Conservation (phyloP, 73 alveolate genomes). For the Tetrahymena borealis region DNA sequence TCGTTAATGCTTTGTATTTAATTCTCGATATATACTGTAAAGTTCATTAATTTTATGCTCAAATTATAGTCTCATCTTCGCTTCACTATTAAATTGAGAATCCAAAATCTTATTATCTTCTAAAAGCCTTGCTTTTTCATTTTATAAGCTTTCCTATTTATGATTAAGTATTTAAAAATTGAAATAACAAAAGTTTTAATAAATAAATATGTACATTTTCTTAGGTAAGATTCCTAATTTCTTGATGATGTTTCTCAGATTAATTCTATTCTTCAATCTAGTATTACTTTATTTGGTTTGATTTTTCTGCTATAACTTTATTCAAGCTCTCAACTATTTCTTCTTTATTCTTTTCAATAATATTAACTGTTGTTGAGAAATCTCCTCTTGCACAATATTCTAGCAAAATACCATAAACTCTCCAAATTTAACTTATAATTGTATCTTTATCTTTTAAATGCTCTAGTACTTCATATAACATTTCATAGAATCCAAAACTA, state of each 20-base stretch:
- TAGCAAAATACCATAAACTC: constrained; percentile 52
- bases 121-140: background rate
- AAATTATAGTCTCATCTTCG: background rate
- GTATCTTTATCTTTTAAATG: constrained; percentile 41
- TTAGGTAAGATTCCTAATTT: background rate
- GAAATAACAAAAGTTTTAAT: background rate
- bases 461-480: constrained; percentile 35
- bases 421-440: constrained; percentile 45
- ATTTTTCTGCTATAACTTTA: background rate
- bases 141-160: background rate
- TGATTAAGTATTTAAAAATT: too few species aligned
- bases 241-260: background rate
- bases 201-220: background rate
- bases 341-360: background rate
- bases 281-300: background rate
- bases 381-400: constrained; percentile 51
- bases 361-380: background rate
- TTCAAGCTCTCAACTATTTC: background rate
- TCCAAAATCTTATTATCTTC: background rate
- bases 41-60: background rate
- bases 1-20: background rate
- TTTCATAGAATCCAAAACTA: constrained; percentile 62
- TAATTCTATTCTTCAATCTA: background rate
- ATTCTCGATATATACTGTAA: background rate
- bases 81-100: background rate